Evolutionary conservation across 345 rosid species (phyloP), one percentile per base, ranked within the genome.

Genomic region (Moringa oleifera): DNA sequence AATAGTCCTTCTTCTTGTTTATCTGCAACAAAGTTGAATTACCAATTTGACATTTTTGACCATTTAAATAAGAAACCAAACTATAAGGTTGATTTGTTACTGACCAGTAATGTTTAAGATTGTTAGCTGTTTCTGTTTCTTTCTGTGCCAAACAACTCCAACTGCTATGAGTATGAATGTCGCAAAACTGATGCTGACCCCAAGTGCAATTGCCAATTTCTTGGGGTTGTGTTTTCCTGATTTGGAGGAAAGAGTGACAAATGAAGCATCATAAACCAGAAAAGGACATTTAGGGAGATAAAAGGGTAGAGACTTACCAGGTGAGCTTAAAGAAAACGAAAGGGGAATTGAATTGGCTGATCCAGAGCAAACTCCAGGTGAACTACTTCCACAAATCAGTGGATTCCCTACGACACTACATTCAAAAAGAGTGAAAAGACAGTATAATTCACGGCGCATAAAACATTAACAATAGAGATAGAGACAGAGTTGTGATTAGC

Each of bases 331-430:
- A 60, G 84, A 77, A 56, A 84, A 74, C 28, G 85, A 69, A 63
- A 80, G 81, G 50, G 95, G 79, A 18, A 71, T 77, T 53, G 66
- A 63, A 66, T 57, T 79, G 70, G 79, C 62, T 60, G 96, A 74
- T 64, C 90, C 89, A 64, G 80, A 70, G 79, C 97, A 92, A 28
- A 77, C 79, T 61, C 79, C 81, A 61, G 18, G 66, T 20, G 81
- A 75, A 25, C 77, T 71, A 59, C 71, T 81, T 72, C 80, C 84
- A 73, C 98, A 90, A 41, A 92, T 87, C 77, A 85, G 57, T 24
- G 88, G 94, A 67, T 92, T 90, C 15, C 96, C 98, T 24, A 78
- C 86, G 59, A 90, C 70, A 77, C 98, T 92, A 73, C 67, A 80
- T 63, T 73, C 55, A 62, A 51, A 68, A 75, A 59, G 58, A 74